Evolutionary conservation across 1,284 basidiomycete species (phyloP).

Genomic region (Apiotrichum veenhuisii): DNA sequence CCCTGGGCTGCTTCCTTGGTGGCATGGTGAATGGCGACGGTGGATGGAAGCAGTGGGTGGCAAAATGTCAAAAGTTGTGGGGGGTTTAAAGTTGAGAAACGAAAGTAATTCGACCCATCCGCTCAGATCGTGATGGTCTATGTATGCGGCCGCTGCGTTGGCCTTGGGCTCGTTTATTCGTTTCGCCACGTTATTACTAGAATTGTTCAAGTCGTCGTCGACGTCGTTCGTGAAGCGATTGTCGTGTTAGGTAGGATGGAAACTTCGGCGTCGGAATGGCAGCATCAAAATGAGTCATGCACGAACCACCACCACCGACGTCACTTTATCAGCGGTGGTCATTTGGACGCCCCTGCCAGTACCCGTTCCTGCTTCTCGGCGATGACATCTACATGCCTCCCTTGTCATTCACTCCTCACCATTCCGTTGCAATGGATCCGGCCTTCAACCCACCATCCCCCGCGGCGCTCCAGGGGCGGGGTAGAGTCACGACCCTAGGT

Average conservation of each 20-base stretch:
- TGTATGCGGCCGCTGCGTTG: not conserved
- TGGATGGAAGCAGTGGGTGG: not conserved
- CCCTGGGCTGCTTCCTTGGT: conserved; percentile 13
- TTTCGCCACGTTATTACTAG: no score
- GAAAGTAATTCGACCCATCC: no score
- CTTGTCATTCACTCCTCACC: not conserved
- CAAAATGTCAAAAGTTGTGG: no score
- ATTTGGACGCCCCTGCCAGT: no score
- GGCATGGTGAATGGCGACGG: not conserved
- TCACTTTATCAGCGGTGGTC: no score
- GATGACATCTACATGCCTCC: no score
- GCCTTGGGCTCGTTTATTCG: not conserved
- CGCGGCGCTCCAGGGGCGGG: conserved; percentile 1
- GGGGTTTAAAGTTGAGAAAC: no score
- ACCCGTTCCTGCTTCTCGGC: no score
- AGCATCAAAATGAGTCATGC: no score
- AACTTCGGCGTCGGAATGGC: no score
- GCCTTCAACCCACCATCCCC: not conserved
- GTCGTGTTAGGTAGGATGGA: not conserved
- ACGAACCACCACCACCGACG: no score
- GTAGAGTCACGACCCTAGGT: conserved; percentile 20
- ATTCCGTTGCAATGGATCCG: not conserved
- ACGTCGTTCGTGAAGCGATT: not conserved
- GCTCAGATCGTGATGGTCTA: no score
- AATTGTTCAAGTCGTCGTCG: not conserved